Evolutionary conservation across 805 yeast species (phyloP).

Genomic region (Candida berthetii): DNA sequence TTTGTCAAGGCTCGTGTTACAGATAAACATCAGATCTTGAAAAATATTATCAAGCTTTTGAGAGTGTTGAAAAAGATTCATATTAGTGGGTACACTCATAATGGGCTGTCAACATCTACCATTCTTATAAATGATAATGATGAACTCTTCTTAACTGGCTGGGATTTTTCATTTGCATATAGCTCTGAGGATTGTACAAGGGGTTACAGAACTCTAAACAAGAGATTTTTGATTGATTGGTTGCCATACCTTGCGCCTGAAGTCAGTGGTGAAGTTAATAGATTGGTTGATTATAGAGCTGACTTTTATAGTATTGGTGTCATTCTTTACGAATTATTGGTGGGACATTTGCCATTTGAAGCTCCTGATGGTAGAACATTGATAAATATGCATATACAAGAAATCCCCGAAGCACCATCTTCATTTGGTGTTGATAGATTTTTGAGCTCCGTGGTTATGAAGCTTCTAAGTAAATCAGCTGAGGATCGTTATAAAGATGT

Average conservation of each 20-base stretch:
- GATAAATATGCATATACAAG: slow-evolving; percentile 32
- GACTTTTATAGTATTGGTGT: slow-evolving; percentile 46
- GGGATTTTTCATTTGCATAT: slow-evolving; percentile 41
- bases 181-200: slow-evolving; percentile 34
- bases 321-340: slow-evolving; percentile 40
- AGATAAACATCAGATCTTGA: slow-evolving; percentile 13
- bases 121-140: slow-evolving; percentile 30
- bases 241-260: slow-evolving; percentile 48
- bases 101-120: slow-evolving; percentile 35
- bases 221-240: slow-evolving; percentile 28
- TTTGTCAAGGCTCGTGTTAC: slow-evolving; percentile 5
- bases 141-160: slow-evolving; percentile 34
- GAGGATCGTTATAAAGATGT: slow-evolving; percentile 31
- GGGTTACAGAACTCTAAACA: slow-evolving; percentile 35
- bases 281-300: slow-evolving; percentile 37
- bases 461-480: slow-evolving; percentile 34
- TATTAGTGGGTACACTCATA: slow-evolving; percentile 37
- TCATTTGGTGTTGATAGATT: slow-evolving; percentile 12
- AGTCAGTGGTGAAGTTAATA: slow-evolving; percentile 30
- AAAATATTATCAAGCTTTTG: slow-evolving; percentile 15
- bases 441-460: slow-evolving; percentile 34
- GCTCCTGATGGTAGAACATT: slow-evolving; percentile 32
- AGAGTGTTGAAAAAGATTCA: slow-evolving; percentile 27
- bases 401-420: slow-evolving; percentile 35
- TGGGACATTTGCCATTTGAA: slow-evolving; percentile 38